A percentile compares a stretch with the other conserved stretches of the same genome.
Evolutionary conservation across 2,329 filamentous ascomycete genomes (phyloP).

Genomic region (Aureobasidium namibiae): DNA sequence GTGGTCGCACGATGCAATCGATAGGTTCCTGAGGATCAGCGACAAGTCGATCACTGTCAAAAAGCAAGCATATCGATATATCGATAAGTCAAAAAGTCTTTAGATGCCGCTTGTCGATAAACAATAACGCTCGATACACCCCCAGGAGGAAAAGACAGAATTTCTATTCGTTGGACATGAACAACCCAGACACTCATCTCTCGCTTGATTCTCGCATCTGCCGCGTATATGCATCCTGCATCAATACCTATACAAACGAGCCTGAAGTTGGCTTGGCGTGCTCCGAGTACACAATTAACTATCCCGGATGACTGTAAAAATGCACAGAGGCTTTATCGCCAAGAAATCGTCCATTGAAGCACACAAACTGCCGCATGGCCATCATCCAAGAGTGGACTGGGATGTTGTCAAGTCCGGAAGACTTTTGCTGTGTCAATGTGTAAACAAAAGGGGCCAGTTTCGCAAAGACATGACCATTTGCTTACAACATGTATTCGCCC

Average conservation of each 20-base stretch:
- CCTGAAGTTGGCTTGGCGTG: too few relatives aligned
- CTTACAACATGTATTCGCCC: slow-evolving; percentile 38
- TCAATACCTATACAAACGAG: background rate
- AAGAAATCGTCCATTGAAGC: too few relatives aligned
- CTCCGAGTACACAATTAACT: too few relatives aligned
- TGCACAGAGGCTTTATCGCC: too few relatives aligned
- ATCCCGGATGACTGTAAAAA: too few relatives aligned
- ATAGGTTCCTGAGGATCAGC: background rate
- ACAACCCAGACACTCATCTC: background rate
- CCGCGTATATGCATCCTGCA: background rate
- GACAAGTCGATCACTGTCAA: background rate
- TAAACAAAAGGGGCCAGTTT: background rate
- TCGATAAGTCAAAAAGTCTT: background rate
- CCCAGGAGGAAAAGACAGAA: background rate
- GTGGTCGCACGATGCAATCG: background rate
- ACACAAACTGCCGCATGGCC: background rate
- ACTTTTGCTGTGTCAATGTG: background rate
- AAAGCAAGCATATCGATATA: background rate
- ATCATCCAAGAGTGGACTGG: slow-evolving; percentile 10
- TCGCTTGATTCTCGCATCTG: background rate
- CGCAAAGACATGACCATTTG: background rate
- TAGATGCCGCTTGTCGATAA: slow-evolving; percentile 7
- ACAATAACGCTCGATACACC: background rate
- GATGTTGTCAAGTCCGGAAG: slow-evolving; percentile 2
- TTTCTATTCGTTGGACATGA: background rate